Evolutionary conservation across 179 eudicot species (phyloP).

Genomic region (Carnegiea gigantea): DNA sequence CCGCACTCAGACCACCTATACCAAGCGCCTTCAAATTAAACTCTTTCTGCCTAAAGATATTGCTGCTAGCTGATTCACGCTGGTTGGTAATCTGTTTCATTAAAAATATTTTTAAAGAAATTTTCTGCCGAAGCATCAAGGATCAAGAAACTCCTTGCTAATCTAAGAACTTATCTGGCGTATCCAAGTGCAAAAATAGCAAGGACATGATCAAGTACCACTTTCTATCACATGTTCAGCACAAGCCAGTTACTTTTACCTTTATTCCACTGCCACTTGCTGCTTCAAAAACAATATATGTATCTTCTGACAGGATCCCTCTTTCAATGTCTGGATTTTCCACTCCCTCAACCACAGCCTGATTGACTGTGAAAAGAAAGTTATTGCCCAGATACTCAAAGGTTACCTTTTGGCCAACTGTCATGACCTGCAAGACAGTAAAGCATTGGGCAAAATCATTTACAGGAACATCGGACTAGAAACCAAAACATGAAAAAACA

Average conservation of each 20-base stretch:
- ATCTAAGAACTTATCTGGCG: not conserved
- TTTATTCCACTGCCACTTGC: slow-evolving; percentile 80
- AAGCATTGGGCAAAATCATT: slow-evolving; percentile 6
- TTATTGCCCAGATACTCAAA: slow-evolving; percentile 85
- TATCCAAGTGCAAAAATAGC: not conserved
- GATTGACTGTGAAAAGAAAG: slow-evolving; percentile 72
- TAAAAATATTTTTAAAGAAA: not conserved
- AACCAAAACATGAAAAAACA: not conserved
- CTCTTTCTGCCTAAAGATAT: slow-evolving; percentile 85
- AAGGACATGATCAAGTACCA: slow-evolving; percentile 3
- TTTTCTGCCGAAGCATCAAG: slow-evolving; percentile 6
- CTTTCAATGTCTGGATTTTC: slow-evolving; percentile 63
- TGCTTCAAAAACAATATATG: slow-evolving; percentile 87
- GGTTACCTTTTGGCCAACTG: slow-evolving; percentile 77
- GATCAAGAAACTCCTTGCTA: not conserved
- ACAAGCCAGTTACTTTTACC: slow-evolving; percentile 32
- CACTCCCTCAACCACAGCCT: slow-evolving; percentile 70
- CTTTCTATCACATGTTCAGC: slow-evolving; percentile 7
- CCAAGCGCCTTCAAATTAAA: slow-evolving; percentile 88
- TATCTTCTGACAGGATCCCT: slow-evolving; percentile 75
- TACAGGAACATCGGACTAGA: not conserved
- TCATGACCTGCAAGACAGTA: slow-evolving; percentile 69
- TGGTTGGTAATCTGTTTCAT: slow-evolving; percentile 75
- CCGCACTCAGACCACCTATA: slow-evolving; percentile 88
- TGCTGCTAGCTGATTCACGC: slow-evolving; percentile 96